phyloP scores from a whole-genome alignment of 2,329 filamentous ascomycete species.

The Paraconiothyrium sp. region DNA sequence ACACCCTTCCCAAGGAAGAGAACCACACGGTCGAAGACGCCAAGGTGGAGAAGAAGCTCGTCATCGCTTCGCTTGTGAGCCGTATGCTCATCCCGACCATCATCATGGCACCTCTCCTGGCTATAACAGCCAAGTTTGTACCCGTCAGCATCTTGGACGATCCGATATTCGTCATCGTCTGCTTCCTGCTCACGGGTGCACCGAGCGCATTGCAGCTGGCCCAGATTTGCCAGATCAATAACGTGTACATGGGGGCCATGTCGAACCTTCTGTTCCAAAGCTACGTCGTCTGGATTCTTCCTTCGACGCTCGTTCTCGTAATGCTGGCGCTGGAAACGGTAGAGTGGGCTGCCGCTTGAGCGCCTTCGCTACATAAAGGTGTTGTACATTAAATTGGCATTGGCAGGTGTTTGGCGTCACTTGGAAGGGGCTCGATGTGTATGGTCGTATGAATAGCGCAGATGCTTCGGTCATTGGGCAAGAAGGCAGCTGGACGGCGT shows the following conservation, averaged over 20 bases:
- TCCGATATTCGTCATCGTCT: slow-evolving; percentile 97
- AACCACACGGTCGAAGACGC: slow-evolving; percentile 75
- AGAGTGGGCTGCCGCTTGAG: slow-evolving; percentile 74
- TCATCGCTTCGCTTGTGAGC: slow-evolving; percentile 84
- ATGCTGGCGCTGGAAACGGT: slow-evolving; percentile 92
- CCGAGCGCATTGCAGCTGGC: slow-evolving; percentile 93
- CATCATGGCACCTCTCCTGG: slow-evolving; percentile 90
- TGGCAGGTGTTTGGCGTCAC: slow-evolving; percentile 8
- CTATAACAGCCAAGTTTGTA: slow-evolving; percentile 86
- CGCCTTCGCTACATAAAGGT: not conserved
- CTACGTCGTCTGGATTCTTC: slow-evolving; percentile 96
- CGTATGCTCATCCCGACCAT: slow-evolving; percentile 93
- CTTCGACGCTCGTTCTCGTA: slow-evolving; percentile 89
- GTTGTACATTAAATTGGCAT: slow-evolving; percentile 2
- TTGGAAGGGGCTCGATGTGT: not conserved
- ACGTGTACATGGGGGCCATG: slow-evolving; percentile 95
- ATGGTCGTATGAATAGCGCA: slow-evolving; percentile 1
- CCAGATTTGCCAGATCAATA: slow-evolving; percentile 98
- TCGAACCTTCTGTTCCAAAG: slow-evolving; percentile 92
- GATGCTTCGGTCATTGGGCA: slow-evolving; percentile 2
- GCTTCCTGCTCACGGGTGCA: slow-evolving; percentile 93
- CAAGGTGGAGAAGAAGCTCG: slow-evolving; percentile 74
- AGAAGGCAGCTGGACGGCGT: not conserved
- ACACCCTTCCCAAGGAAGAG: slow-evolving; percentile 78
- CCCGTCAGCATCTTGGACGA: slow-evolving; percentile 95